phyloP scores from a whole-genome alignment of 805 yeast species.

The Spathaspora boniae region DNA sequence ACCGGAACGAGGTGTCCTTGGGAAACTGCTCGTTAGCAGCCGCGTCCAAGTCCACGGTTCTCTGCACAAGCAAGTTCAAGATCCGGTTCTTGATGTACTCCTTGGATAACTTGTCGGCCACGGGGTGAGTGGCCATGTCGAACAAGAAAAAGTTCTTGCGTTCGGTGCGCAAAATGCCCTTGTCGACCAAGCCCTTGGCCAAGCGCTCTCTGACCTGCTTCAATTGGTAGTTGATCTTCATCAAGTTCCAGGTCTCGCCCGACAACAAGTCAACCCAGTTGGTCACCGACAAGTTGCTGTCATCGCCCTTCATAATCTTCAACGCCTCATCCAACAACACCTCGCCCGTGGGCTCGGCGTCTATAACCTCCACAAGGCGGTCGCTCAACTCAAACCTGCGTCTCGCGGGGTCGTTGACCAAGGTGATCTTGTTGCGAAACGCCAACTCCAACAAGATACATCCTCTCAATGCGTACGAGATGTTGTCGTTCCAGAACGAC shows the following conservation, averaged over 20 bases:
- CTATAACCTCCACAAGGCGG: slow-evolving; percentile 81
- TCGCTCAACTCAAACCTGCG: slow-evolving; percentile 85
- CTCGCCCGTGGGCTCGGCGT: slow-evolving; percentile 88
- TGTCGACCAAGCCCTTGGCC: slow-evolving; percentile 95
- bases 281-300: slow-evolving; percentile 70
- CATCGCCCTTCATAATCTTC: slow-evolving; percentile 83
- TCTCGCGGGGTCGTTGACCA: slow-evolving; percentile 90
- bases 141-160: slow-evolving; percentile 89
- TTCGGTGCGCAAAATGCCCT: slow-evolving; percentile 94
- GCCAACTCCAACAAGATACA: slow-evolving; percentile 91
- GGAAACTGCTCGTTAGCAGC: slow-evolving; percentile 59
- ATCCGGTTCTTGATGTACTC: slow-evolving; percentile 75
- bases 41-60: slow-evolving; percentile 54
- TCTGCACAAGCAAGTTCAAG: slow-evolving; percentile 62
- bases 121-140: slow-evolving; percentile 99
- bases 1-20: slow-evolving; percentile 59
- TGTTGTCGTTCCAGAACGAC: slow-evolving; percentile 97
- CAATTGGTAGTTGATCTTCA: slow-evolving; percentile 91
- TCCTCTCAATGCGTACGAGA: slow-evolving; percentile 93
- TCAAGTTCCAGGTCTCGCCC: slow-evolving; percentile 96
- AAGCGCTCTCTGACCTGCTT: slow-evolving; percentile 96
- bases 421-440: slow-evolving; percentile 80
- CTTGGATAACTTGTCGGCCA: slow-evolving; percentile 81
- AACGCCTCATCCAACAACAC: slow-evolving; percentile 91
- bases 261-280: slow-evolving; percentile 92